A percentile compares a stretch with the other conserved stretches of the same genome.
phyloP scores from a whole-genome alignment of 1,284 basidiomycete genomes.

The Polyporus tsugae region DNA sequence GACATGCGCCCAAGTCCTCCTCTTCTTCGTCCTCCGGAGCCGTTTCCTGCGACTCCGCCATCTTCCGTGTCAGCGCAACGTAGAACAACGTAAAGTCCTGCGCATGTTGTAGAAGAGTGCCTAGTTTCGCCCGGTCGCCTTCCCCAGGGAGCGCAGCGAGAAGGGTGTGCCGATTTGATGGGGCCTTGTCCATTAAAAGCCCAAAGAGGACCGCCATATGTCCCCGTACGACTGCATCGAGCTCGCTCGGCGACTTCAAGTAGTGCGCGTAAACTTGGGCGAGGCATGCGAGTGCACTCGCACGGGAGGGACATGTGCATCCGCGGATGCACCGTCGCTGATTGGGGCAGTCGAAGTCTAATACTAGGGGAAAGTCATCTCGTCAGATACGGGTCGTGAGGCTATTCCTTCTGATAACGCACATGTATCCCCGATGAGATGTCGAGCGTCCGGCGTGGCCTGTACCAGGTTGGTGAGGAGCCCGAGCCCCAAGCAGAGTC shows the following conservation, averaged over 20 bases:
- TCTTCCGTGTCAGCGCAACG: constrained; percentile 45
- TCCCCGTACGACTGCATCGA: constrained; percentile 59
- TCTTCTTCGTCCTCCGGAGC: constrained; percentile 36
- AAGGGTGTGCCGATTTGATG: constrained; percentile 54
- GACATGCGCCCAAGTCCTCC: constrained; percentile 32
- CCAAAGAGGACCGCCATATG: constrained; percentile 79
- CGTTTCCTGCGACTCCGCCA: constrained; percentile 41
- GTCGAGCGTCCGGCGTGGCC: constrained; percentile 54
- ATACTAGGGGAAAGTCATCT: constrained; percentile 41
- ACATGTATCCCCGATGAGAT: constrained; percentile 57
- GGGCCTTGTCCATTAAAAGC: constrained; percentile 62
- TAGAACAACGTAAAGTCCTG: constrained; percentile 67
- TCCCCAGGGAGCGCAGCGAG: constrained; percentile 51
- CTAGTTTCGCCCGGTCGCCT: constrained; percentile 48
- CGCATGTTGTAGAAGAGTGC: constrained; percentile 59
- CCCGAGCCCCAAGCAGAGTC: constrained; percentile 73
- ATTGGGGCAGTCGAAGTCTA: constrained; percentile 58
- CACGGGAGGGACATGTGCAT: constrained; percentile 57
- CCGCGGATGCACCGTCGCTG: constrained; percentile 53
- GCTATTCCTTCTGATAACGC: constrained; percentile 31
- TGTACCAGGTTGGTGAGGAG: constrained; percentile 78
- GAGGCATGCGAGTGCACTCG: constrained; percentile 56
- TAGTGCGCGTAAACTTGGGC: constrained; percentile 51
- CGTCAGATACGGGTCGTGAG: constrained; percentile 5
- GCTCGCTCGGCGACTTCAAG: constrained; percentile 39